These are phyloP conservation scores for Scheffersomyces segobiensis DNA, from an alignment of 1,139 yeast genomes.

Conservation along the genomic window DNA sequence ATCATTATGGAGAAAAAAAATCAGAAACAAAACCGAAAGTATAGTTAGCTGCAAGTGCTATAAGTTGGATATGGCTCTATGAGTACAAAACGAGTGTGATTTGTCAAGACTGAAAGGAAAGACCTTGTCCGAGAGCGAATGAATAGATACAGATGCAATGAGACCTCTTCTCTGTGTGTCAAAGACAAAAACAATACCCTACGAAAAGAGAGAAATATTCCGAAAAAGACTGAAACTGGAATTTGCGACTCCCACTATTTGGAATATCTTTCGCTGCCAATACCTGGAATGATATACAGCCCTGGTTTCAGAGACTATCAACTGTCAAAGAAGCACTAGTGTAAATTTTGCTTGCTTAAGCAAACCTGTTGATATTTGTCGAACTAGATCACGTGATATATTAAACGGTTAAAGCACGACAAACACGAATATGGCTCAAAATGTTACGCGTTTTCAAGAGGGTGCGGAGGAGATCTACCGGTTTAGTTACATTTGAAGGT, in stretches of 20 bases:
- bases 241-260: neutral
- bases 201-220: neutral
- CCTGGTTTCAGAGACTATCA: neutral
- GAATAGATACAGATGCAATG: neutral
- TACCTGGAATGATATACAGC: neutral
- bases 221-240: neutral
- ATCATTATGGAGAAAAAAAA: neutral
- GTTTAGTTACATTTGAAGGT: neutral
- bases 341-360: neutral
- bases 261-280: neutral
- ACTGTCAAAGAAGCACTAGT: neutral
- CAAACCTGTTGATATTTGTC: neutral
- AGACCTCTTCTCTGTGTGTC: neutral
- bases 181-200: neutral
- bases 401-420: neutral
- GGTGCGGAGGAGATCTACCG: neutral
- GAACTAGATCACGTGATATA: neutral
- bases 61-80: neutral
- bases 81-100: neutral
- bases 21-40: neutral
- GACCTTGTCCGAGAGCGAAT: neutral
- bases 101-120: neutral
- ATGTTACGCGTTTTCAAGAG: neutral
- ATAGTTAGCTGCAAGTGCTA: neutral
- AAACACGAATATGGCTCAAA: neutral